Base-by-base conservation (phyloP, 257 asterid genomes). In the Leonotis leonurus region DNA sequence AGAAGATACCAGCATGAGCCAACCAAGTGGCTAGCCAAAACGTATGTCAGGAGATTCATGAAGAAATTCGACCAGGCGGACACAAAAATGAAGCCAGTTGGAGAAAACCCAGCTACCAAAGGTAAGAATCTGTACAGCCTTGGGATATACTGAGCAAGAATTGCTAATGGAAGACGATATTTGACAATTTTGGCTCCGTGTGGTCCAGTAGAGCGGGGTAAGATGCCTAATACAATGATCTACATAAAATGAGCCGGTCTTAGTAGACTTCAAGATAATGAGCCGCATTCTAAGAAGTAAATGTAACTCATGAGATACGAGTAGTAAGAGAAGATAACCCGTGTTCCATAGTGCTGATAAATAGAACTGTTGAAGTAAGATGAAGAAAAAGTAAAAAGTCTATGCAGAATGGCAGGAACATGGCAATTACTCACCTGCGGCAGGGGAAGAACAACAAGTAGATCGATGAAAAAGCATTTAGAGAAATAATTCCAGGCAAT, bases 1-100 rank as follows among this genome's bases (percentile, higher is more conserved):
- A 89, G 80, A 71, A 89, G 95, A 71, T 89, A 89, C 97, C 95
- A 89, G 69, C 95, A 84, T 11, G 94, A 84, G 60, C 97, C 97
- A 55, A 89, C 88, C 32, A 86, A 91, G 37, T 89, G 97, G 73
- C 97, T 77, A 17, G 89, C 83, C 78, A 86, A 67, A 56, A 89
- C 59, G 68, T 72, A 82, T 1, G 76, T 84, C 55, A 89, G 89
- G 65, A 84, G 90, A 74, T 89, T 86, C 67, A 82, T 75, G 61
- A 89, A 60, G 29, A 89, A 89, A 65, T 86, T 86, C 11, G 94
- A 81, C 97, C 97, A 89, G 21, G 94, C 95, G 5, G 94, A 80
- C 82, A 84, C 97, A 10, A 89, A 89, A 62, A 81, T 56, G 76
- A 89, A 82, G 77, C 97, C 95, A 30, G 80, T 79, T 39, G 90